A percentile compares a stretch with the other conserved stretches of the same genome.
These are phyloP conservation scores for Mimosa pudica DNA, from an alignment of 306 rosid species.

Conservation along the genomic window DNA sequence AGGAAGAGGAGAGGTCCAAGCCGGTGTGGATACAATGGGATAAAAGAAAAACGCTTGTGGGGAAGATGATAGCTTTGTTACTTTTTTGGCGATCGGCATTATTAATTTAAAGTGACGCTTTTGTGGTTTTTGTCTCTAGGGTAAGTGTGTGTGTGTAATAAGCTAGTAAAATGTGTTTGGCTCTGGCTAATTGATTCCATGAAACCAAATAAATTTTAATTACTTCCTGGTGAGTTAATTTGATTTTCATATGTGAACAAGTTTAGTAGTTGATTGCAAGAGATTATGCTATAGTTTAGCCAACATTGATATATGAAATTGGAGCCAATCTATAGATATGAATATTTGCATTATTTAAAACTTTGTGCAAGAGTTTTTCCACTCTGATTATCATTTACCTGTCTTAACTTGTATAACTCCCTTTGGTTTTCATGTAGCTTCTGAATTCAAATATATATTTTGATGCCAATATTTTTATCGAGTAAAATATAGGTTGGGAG, in stretches of 20 bases:
- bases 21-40: background rate
- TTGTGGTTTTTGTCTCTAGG: background rate
- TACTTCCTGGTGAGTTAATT: background rate
- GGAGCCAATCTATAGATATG: no score
- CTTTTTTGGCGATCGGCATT: background rate
- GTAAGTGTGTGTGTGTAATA: background rate
- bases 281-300: background rate
- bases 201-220: background rate
- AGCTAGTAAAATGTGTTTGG: background rate
- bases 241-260: background rate
- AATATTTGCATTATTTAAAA: no score
- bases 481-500: no score
- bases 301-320: background rate
- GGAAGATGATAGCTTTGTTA: slow-evolving; percentile 15
- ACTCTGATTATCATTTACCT: no score
- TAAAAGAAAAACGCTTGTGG: background rate
- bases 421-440: no score
- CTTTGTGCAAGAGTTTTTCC: no score
- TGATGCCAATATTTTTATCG: no score
- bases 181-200: background rate
- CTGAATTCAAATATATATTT: no score
- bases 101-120: background rate
- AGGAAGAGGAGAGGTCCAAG: no score
- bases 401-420: no score
- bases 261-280: background rate